A percentile compares a stretch with the other conserved stretches of the same genome.
phyloP scores from a whole-genome alignment of 108 stramenopile species.

The Nitzschia sp. region DNA sequence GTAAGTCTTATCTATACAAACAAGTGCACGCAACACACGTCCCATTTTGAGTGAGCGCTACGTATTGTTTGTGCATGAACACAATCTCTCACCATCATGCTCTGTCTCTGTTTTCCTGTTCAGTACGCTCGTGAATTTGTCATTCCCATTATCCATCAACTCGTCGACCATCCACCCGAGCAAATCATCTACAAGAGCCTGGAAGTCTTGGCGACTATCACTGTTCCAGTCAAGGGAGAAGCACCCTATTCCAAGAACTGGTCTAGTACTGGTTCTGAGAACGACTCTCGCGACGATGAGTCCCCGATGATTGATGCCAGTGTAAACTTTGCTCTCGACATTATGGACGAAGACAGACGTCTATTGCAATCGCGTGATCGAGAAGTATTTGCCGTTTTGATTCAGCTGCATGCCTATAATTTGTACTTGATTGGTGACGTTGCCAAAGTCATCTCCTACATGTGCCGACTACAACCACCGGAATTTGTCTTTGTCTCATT shows the following conservation, averaged over 20 bases:
- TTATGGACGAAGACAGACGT: constrained; percentile 51
- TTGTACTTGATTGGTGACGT: constrained; percentile 66
- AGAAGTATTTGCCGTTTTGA: constrained; percentile 72
- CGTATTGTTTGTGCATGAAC: background rate
- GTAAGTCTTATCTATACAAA: constrained; percentile 44
- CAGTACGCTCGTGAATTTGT: constrained; percentile 85
- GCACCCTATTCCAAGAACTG: constrained; percentile 14
- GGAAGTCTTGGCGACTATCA: constrained; percentile 82
- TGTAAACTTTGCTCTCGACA: constrained; percentile 68
- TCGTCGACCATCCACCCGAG: constrained; percentile 80
- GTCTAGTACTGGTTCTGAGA: background rate
- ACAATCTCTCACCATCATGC: background rate
- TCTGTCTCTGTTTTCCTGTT: constrained; percentile 1
- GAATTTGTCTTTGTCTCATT: constrained; percentile 87
- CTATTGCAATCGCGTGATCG: constrained; percentile 70
- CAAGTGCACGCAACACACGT: background rate
- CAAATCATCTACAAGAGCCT: constrained; percentile 83
- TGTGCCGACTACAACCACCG: constrained; percentile 85
- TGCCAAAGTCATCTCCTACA: constrained; percentile 73
- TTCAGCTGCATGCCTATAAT: constrained; percentile 70
- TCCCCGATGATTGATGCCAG: constrained; percentile 62
- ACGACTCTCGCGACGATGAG: background rate
- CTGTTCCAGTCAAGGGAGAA: constrained; percentile 71
- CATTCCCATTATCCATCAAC: constrained; percentile 78
- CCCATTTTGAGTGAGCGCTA: background rate